Percentiles rank a stretch among this genome's conserved stretches.
These are phyloP conservation scores for Phytophthora niederhauseri DNA, from an alignment of 352 stramenopile genomes.

Conservation along the genomic window DNA sequence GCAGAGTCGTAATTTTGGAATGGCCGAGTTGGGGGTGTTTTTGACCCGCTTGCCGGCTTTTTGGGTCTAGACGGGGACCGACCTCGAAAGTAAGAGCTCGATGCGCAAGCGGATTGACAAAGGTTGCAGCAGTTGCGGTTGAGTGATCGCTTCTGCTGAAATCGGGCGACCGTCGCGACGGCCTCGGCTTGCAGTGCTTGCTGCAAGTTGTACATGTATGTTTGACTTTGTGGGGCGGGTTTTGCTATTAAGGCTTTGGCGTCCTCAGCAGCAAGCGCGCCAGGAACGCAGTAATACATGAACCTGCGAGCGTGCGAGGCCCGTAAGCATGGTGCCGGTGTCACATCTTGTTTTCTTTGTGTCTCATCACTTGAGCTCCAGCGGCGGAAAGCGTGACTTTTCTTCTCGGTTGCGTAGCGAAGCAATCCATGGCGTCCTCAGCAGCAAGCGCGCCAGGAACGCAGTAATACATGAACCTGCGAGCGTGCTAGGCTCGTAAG, in stretches of 20 bases:
- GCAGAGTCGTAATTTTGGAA: slow-evolving; percentile 32
- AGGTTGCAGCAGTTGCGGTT: not conserved
- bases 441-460: too few species aligned
- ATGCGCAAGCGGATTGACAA: not conserved
- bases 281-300: not conserved
- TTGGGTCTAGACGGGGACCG: slow-evolving; percentile 5
- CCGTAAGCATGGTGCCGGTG: not conserved
- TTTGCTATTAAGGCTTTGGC: not conserved
- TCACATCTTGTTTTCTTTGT: not conserved
- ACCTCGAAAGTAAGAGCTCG: slow-evolving; percentile 18
- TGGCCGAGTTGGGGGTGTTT: slow-evolving; percentile 6
- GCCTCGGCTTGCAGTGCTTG: too few species aligned
- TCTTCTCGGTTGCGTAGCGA: too few species aligned
- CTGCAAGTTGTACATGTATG: not conserved
- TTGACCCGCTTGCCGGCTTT: slow-evolving; percentile 21
- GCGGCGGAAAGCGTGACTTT: too few species aligned
- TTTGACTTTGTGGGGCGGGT: too few species aligned
- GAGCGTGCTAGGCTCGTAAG: not conserved
- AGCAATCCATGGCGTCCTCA: not conserved
- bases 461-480: not conserved
- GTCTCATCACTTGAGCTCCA: not conserved
- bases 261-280: not conserved
- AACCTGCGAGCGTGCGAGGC: not conserved
- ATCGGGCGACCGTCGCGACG: too few species aligned
- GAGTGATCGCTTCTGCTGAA: not conserved